Conservation (phyloP, 768 basidiomycete genomes). For the Lentinula raphanica region DNA sequence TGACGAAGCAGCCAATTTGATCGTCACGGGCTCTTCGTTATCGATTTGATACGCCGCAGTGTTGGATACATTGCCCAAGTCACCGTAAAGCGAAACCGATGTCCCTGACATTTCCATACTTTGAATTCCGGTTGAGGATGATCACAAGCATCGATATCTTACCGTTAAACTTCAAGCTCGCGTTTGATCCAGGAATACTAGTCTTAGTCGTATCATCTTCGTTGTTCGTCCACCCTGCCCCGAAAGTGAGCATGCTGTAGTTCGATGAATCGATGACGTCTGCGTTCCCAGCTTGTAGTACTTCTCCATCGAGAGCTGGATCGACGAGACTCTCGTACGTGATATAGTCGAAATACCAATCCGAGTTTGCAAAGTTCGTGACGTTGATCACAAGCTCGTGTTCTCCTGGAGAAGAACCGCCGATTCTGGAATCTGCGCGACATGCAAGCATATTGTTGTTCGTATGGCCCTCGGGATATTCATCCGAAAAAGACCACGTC, state of each 20-base stretch:
- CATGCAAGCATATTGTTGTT: slow-evolving; percentile 2
- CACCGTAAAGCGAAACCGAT: neutral
- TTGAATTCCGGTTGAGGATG: neutral
- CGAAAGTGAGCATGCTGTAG: slow-evolving; percentile 2
- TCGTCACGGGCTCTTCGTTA: neutral
- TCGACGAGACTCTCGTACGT: neutral
- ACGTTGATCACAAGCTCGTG: slow-evolving; percentile 4
- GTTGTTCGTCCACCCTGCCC: neutral
- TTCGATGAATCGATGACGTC: neutral
- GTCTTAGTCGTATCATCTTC: neutral
- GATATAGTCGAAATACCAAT: slow-evolving; percentile 5
- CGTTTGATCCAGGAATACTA: neutral
- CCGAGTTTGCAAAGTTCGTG: neutral
- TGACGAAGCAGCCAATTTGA: neutral
- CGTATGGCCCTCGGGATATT: neutral
- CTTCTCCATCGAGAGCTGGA: neutral
- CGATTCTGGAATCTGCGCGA: neutral
- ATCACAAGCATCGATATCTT: neutral
- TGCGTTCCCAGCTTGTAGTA: slow-evolving; percentile 2
- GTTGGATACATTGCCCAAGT: neutral
- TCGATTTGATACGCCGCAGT: neutral
- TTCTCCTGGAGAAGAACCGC: neutral
- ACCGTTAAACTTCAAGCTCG: neutral
- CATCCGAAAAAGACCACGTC: neutral
- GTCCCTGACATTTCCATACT: neutral